Evolutionary conservation across 2,329 filamentous ascomycete species (phyloP), one percentile per base, ranked within the genome.

Genomic region (Nannizziopsis barbatae): DNA sequence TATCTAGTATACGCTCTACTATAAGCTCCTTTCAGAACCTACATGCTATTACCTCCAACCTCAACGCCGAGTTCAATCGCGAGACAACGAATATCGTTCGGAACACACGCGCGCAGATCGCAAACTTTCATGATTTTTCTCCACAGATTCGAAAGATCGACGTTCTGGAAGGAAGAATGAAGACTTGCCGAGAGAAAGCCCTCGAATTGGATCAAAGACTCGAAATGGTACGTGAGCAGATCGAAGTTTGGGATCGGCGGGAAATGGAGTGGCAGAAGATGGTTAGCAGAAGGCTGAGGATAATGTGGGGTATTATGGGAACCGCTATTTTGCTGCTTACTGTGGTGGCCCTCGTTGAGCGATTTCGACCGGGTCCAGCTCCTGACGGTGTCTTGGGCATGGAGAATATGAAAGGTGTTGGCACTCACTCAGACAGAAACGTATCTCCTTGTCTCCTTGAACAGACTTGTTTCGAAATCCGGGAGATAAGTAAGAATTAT

Each of bases 21-120:
- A 65, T 72, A n/a, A 54, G 56, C 66, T 63, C 61, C 5, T 69
- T 73, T 49, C 64, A 70, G 37, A 62, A 63, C 20, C 62, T 72
- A 3, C 60, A 61, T 4, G 61, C 62, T 32, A 65, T 67, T 7
- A 65, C 62, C 5, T 54, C 60, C 2, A 55, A 58, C 11, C 56
- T 71, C 3, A 61, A 65, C n/a, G 54, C 54, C 5, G 62, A 66
- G 41, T 68, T 72, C 39, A 62, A 66, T 32, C 59, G 57, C 9
- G 65, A 69, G 47, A 63, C 60, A 2, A 49, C 58, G 7, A 53
- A 54, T 15, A 52, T 72, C 1, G 61, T 68, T 27, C 57, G 60
- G 20, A 67, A 68, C 6, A 60, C 66, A 10, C 58, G 58, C 14
- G 63, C 58, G 45, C 65, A 70, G 32, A 59, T 70, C 14, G 55